These are phyloP conservation scores for Cephaloascus albidus DNA, from an alignment of 805 yeast genomes.

Conservation along the genomic window DNA sequence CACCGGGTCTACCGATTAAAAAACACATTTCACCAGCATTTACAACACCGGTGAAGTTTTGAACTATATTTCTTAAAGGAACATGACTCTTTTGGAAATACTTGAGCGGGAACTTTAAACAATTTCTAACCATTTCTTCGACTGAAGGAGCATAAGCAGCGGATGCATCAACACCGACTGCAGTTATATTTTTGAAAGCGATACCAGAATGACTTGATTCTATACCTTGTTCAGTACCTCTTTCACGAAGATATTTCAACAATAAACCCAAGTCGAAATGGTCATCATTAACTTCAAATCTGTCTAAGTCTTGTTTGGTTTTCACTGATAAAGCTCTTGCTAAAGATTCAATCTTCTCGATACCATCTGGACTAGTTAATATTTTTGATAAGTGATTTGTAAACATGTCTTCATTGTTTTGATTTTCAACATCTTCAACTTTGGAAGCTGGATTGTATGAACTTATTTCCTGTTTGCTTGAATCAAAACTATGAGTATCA, in stretches of 20 bases:
- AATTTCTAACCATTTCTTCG: conserved; percentile 28
- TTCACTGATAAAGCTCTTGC: conserved; percentile 41
- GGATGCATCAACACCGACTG: conserved; percentile 42
- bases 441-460: too few species aligned
- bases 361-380: neutral
- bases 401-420: too few species aligned
- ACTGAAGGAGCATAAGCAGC: conserved; percentile 43
- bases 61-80: conserved; percentile 25
- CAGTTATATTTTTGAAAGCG: conserved; percentile 31
- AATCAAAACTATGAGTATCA: too few species aligned
- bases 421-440: too few species aligned
- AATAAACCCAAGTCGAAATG: conserved; percentile 37
- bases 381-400: too few species aligned
- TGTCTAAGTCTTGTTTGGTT: conserved; percentile 33
- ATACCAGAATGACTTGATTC: conserved; percentile 43
- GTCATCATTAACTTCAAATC: conserved; percentile 32
- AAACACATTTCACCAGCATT: conserved; percentile 14
- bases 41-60: conserved; percentile 29
- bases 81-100: conserved; percentile 18
- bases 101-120: conserved; percentile 15
- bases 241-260: conserved; percentile 19
- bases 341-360: conserved; percentile 22
- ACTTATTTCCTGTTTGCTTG: too few species aligned
- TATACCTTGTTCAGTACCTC: conserved; percentile 24
- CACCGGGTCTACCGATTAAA: conserved; percentile 17